Percentiles rank a stretch among this genome's conserved stretches.
phyloP scores from a whole-genome alignment of 75 land plant genomes.

The Selaginella tamariscina region DNA sequence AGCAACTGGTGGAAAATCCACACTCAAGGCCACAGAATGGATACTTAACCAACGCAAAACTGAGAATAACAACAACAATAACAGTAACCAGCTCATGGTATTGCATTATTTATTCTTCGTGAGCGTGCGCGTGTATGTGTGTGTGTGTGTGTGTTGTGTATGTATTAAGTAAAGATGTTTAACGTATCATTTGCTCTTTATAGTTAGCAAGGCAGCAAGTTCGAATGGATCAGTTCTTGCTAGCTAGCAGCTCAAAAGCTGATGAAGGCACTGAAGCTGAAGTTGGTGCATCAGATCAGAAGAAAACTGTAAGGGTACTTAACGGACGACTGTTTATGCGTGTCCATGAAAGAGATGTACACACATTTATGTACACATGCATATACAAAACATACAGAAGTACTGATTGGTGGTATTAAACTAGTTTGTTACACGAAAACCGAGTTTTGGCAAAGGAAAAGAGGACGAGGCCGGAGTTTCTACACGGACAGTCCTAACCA shows the following conservation, averaged over 20 bases:
- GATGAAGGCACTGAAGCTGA: neutral
- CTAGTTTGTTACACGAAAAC: neutral
- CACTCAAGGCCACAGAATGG: slow-evolving; percentile 67
- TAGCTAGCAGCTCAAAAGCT: slow-evolving; percentile 5
- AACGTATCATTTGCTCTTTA: neutral
- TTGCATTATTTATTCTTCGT: neutral
- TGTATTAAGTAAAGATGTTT: too few species aligned
- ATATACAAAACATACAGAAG: too few species aligned
- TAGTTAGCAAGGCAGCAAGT: slow-evolving; percentile 12
- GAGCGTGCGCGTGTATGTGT: too few species aligned
- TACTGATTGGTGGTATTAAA: too few species aligned
- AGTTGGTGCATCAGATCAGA: neutral
- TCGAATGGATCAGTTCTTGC: slow-evolving; percentile 17
- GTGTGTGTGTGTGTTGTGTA: too few species aligned
- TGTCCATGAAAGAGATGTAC: too few species aligned
- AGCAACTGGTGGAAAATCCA: slow-evolving; percentile 65
- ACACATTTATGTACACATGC: too few species aligned
- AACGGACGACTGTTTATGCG: too few species aligned
- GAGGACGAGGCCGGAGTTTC: neutral
- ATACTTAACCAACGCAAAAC: slow-evolving; percentile 37
- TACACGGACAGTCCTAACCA: neutral
- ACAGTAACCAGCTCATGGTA: neutral
- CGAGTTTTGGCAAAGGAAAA: neutral
- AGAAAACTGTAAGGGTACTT: too few species aligned
- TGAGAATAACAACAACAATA: neutral